Conservation (phyloP, 2,329 filamentous ascomycete genomes). For the Aureobasidium sp. region DNA sequence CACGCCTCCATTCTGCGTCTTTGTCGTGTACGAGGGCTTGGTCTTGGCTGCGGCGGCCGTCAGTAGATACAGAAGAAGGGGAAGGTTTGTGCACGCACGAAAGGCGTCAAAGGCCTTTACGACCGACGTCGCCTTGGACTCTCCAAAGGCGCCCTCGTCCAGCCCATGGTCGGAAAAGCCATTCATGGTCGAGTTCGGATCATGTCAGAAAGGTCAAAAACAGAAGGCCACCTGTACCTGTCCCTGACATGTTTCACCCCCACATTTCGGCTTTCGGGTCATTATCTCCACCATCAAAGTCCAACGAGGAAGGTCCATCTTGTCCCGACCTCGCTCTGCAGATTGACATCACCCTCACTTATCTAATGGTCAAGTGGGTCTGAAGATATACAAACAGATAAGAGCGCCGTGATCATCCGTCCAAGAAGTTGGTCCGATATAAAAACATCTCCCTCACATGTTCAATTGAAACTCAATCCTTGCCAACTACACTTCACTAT, state of each 20-base stretch:
- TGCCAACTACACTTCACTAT: neutral
- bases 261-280: neutral
- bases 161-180: constrained; percentile 64
- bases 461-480: neutral
- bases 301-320: too few species aligned
- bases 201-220: constrained; percentile 2
- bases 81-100: constrained; percentile 53
- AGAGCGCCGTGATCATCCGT: neutral
- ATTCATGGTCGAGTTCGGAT: constrained; percentile 54
- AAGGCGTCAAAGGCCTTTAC: constrained; percentile 94
- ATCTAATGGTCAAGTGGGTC: neutral
- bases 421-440: neutral
- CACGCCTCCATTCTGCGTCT: constrained; percentile 79
- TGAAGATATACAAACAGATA: neutral
- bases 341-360: neutral
- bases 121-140: constrained; percentile 52
- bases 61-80: constrained; percentile 21
- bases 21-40: constrained; percentile 84
- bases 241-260: constrained; percentile 9
- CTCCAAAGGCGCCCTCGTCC: constrained; percentile 73
- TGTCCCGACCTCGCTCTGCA: neutral
- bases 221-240: constrained; percentile 3
- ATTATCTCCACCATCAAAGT: neutral
- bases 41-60: constrained; percentile 66
- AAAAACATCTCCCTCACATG: too few species aligned